Evolutionary conservation across 768 basidiomycete species (phyloP), one percentile per base, ranked within the genome.

Genomic region (Hydnomerulius pinastri): DNA sequence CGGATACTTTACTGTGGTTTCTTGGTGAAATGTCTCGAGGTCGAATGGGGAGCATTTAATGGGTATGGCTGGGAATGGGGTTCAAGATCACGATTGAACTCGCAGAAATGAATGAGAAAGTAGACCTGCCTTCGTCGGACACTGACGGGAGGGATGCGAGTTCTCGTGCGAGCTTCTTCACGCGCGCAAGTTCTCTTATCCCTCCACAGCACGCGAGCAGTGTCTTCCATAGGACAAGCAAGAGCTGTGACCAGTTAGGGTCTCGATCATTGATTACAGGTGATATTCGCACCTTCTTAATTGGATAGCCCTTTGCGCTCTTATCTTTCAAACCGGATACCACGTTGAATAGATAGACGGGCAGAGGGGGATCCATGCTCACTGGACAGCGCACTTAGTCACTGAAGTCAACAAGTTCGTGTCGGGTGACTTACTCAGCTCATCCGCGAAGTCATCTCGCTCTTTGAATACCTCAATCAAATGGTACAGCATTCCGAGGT

Each of bases 1-100:
- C 3, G 97, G 97, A 62, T 98, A 99, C 71, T 99, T 99, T 56
- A 92, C 85, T 7, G 88, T 81, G 10, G 90, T 94, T 69, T 99
- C 97, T 65, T 85, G 82, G 20, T 88, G 86, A 69, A 97, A 99
- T 8, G 80, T 75, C 54, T 93, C 86, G 43, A 98, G 87, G 68
- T 98, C 97, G 42, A 93, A 71, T 2, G 97, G 94, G 0, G 90
- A 85, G 5, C 93, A 87, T 70, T 98, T 98, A 62, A 97, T 86
- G 35, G 79, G 81, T 38, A 83, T 76, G 48, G 73, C 82, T 82
- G 66, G 32, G 10, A 42, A 23, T 43, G 40, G 18, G 6, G 43
- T 23, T 43, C 47, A 24, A 50, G 36, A 52, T 59, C 15, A 54
- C 51, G 44, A 33, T 24, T 15, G 44, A 42, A 28, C 18, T 8